A percentile compares a stretch with the other conserved stretches of the same genome.
These are phyloP conservation scores for Scheffersomyces cryptocercus DNA, from an alignment of 1,139 yeast genomes.

Conservation along the genomic window DNA sequence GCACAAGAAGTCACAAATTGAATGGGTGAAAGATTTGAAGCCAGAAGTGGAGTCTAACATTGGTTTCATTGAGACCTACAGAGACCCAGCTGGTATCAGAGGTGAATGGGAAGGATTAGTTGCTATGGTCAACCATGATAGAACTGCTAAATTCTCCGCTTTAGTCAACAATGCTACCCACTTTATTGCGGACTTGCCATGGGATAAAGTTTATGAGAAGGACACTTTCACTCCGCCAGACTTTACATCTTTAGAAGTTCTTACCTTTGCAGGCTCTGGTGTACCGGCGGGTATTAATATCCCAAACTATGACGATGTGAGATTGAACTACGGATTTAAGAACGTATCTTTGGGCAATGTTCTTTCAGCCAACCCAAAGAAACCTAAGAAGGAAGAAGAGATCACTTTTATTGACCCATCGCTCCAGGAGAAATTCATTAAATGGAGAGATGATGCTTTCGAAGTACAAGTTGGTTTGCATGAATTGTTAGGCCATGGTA, in stretches of 20 bases:
- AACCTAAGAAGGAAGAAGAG: conserved; percentile 66
- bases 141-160: conserved; percentile 75
- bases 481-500: conserved; percentile 89
- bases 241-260: conserved; percentile 84
- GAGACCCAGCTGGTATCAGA: conserved; percentile 89
- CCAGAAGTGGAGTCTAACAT: conserved; percentile 84
- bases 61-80: conserved; percentile 88
- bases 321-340: conserved; percentile 81
- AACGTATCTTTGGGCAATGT: conserved; percentile 88
- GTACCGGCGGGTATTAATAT: conserved; percentile 92
- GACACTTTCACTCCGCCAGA: conserved; percentile 89
- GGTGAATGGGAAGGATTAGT: conserved; percentile 95
- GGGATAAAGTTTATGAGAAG: conserved; percentile 76
- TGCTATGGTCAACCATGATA: conserved; percentile 87
- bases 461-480: conserved; percentile 94
- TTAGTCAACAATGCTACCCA: conserved; percentile 67
- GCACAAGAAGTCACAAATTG: conserved; percentile 79
- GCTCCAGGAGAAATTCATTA: conserved; percentile 59
- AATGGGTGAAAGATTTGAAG: conserved; percentile 85
- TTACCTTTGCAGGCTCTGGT: conserved; percentile 88
- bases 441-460: conserved; percentile 79
- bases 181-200: conserved; percentile 70
- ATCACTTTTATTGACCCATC: conserved; percentile 61
- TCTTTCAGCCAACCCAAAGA: conserved; percentile 62
- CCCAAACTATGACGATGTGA: conserved; percentile 88